Percentiles rank a stretch among this genome's conserved stretches.
phyloP scores from a whole-genome alignment of 1,139 yeast species.

The Zygosaccharomyces pseudobailii region DNA sequence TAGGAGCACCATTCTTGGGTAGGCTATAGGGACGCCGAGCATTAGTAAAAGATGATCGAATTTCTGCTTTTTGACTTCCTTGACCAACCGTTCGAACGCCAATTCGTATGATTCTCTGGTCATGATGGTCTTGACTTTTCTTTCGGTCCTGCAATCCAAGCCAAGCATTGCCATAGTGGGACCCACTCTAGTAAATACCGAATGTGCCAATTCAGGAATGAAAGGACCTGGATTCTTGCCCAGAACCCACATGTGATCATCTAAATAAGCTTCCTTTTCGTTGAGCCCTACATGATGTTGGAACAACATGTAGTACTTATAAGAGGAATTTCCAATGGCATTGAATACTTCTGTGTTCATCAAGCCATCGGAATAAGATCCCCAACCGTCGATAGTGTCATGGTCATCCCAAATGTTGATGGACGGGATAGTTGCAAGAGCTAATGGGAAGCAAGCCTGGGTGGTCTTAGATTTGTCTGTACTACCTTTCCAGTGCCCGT shows the following conservation, averaged over 20 bases:
- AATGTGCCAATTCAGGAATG: conserved; percentile 59
- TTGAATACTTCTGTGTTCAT: conserved; percentile 66
- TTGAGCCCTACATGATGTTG: conserved; percentile 74
- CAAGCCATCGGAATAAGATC: conserved; percentile 72
- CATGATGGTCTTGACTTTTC: conserved; percentile 60
- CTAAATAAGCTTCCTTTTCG: conserved; percentile 31
- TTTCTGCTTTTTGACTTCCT: conserved; percentile 48
- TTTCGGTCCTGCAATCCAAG: conserved; percentile 88
- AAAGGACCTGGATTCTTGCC: conserved; percentile 56
- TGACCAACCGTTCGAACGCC: conserved; percentile 55
- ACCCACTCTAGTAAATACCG: conserved; percentile 70
- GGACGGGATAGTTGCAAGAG: conserved; percentile 78
- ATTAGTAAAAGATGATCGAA: conserved; percentile 73
- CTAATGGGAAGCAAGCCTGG: conserved; percentile 65
- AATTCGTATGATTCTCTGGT: conserved; percentile 49
- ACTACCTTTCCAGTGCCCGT: conserved; percentile 76
- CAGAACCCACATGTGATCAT: conserved; percentile 57
- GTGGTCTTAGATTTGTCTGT: conserved; percentile 50
- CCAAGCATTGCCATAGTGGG: conserved; percentile 67
- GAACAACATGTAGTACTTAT: conserved; percentile 81
- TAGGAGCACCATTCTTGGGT: conserved; percentile 88
- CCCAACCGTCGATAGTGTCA: conserved; percentile 93
- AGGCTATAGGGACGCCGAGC: conserved; percentile 92
- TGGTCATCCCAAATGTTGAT: conserved; percentile 86
- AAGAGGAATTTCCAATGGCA: conserved; percentile 72